Evolutionary conservation across 2,329 filamentous ascomycete species (phyloP).

Genomic region (Lecanicillium sp.): DNA sequence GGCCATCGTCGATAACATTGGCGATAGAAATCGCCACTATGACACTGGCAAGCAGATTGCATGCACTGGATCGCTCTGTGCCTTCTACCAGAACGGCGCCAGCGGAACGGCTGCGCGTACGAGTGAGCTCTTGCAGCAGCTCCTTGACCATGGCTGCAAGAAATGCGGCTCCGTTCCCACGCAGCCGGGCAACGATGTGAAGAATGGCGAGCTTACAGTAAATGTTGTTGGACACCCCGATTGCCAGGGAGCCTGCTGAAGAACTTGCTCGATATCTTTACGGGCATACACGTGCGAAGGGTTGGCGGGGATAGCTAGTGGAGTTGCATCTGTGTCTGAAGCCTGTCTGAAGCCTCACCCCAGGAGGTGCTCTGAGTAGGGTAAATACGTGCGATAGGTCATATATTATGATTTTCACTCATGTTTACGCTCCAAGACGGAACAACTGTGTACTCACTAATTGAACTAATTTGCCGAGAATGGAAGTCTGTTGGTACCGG

Average conservation of each 20-base stretch:
- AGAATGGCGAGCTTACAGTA: constrained; percentile 7
- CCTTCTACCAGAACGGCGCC: constrained; percentile 8
- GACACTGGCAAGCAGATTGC: constrained; percentile 9
- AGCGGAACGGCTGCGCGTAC: constrained; percentile 3
- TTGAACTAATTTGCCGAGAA: too few relatives aligned
- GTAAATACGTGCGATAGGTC: too few relatives aligned
- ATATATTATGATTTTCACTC: too few relatives aligned
- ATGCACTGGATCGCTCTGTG: constrained; percentile 9
- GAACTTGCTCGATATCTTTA: too few relatives aligned
- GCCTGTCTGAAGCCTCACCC: too few relatives aligned
- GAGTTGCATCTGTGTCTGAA: neutral
- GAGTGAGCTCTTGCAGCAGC: constrained; percentile 2
- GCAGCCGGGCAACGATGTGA: constrained; percentile 8
- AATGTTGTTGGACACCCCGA: constrained; percentile 1
- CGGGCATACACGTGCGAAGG: too few relatives aligned
- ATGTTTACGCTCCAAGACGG: too few relatives aligned
- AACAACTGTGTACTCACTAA: too few relatives aligned
- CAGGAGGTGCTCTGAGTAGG: too few relatives aligned
- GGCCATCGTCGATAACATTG: constrained; percentile 10
- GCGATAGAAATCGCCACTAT: constrained; percentile 9
- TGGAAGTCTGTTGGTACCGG: too few relatives aligned
- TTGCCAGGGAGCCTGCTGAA: constrained; percentile 8
- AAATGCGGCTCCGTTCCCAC: constrained; percentile 9
- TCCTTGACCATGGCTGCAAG: constrained; percentile 10
- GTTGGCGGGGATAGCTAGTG: too few relatives aligned